Evolutionary conservation across 2,329 filamentous ascomycete species (phyloP), one percentile per base, ranked within the genome.

Genomic region (Cladosporium sp.): DNA sequence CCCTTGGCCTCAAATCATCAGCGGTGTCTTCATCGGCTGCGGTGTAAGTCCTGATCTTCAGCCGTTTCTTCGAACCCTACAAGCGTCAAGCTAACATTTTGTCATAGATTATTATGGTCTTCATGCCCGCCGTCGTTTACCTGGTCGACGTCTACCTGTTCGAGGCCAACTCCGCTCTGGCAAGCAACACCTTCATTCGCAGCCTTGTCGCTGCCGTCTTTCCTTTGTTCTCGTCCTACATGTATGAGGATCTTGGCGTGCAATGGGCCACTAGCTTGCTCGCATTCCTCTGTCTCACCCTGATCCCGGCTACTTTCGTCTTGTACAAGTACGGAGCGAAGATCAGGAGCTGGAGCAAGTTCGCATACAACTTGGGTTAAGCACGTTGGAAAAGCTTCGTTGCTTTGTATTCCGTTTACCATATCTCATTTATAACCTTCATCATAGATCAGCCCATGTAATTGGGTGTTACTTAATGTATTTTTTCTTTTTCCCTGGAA

Each of bases 81-180:
- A 38, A n/a, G 9, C 13, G 11, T 9, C 19, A 20, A 24, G 27
- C 47, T 43, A 39, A 50, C 13, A n/a, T 7, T 1, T 29, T 7
- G 15, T 12, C 18, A 19, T 22, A 72, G 18, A 67, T 74, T 45
- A 54, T 74, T 13, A 62, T 75, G 57, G 70, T 75, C 38, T 75
- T 75, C 63, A 61, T 74, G 54, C 68, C 71, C 18, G 71, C 67
- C 1, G 54, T 73, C 34, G 72, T 70, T 53, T 76, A 75, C 56
- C 66, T 76, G 39, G 68, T 76, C 43, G 73, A 76, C 53, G 67
- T 69, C 9, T 76, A 75, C 51, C 52, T 68, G 6, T 63, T 67
- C 56, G 56, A 66, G 41, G 64, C 64, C 7, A 68, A 68, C 43
- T 59, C 54, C 2, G 63, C 63, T 7, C 48, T 65, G 13, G 61